Conservation (phyloP, 2,329 filamentous ascomycete genomes). For the Aspergillus pseudonomiae region DNA sequence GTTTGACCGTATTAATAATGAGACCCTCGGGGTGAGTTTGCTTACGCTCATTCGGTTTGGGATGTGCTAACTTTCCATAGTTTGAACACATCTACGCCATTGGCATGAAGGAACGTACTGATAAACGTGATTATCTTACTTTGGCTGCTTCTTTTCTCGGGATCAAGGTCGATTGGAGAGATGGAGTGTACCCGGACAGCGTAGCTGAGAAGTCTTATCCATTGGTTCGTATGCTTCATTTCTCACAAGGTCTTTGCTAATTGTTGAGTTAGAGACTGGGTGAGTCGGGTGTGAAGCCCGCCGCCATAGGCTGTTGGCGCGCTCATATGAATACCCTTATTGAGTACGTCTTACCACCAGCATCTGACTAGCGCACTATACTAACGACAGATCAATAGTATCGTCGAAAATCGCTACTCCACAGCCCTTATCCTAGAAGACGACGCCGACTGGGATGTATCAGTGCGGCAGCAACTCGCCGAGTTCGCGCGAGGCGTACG, state of each 20-base stretch:
- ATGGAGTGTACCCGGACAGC: slow-evolving; percentile 46
- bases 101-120: slow-evolving; percentile 50
- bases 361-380: background rate
- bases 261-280: slow-evolving; percentile 13
- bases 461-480: slow-evolving; percentile 53
- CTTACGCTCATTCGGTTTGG: background rate
- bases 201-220: slow-evolving; percentile 50
- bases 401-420: slow-evolving; percentile 51
- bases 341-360: slow-evolving; percentile 24
- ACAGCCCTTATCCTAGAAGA: slow-evolving; percentile 60
- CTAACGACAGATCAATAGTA: slow-evolving; percentile 21
- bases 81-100: slow-evolving; percentile 53
- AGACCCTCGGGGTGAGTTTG: slow-evolving; percentile 30
- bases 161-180: slow-evolving; percentile 49
- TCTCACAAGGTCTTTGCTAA: slow-evolving; percentile 5
- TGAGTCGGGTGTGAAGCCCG: slow-evolving; percentile 20
- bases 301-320: slow-evolving; percentile 47
- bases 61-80: slow-evolving; percentile 15
- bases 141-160: slow-evolving; percentile 47
- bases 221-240: slow-evolving; percentile 18
- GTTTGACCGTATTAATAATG: slow-evolving; percentile 29
- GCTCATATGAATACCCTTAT: slow-evolving; percentile 44
- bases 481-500: slow-evolving; percentile 38
- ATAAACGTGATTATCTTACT: slow-evolving; percentile 54
- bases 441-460: slow-evolving; percentile 61